A percentile compares a stretch with the other conserved stretches of the same genome.
These are phyloP conservation scores for Chernovozyma aurita DNA, from an alignment of 1,139 yeast genomes.

Conservation along the genomic window DNA sequence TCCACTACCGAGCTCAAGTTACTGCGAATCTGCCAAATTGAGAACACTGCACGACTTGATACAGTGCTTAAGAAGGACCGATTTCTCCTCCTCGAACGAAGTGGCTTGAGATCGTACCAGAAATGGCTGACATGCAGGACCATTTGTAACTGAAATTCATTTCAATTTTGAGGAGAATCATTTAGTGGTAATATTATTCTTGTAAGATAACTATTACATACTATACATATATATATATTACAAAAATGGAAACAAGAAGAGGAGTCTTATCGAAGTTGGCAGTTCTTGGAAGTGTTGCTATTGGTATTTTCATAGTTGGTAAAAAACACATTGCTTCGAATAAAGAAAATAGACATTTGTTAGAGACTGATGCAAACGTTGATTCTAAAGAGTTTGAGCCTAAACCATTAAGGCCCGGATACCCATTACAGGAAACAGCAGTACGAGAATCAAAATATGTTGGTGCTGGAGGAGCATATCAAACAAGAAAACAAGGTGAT, in stretches of 20 bases:
- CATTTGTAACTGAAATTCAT: too few relatives aligned
- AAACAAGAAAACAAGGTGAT: constrained; percentile 48
- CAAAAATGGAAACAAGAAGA: constrained; percentile 32
- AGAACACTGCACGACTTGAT: too few relatives aligned
- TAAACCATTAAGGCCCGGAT: constrained; percentile 31
- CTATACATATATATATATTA: too few relatives aligned
- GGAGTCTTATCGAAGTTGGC: constrained; percentile 36
- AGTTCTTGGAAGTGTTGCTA: constrained; percentile 27
- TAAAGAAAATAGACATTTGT: constrained; percentile 34
- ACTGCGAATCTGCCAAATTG: too few relatives aligned
- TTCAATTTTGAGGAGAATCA: too few relatives aligned
- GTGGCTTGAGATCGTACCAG: too few relatives aligned
- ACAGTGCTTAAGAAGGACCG: too few relatives aligned
- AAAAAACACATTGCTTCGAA: constrained; percentile 32
- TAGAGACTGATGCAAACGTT: constrained; percentile 36
- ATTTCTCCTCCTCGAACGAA: too few relatives aligned
- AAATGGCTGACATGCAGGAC: too few relatives aligned
- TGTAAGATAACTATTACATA: too few relatives aligned
- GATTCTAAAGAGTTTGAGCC: constrained; percentile 32
- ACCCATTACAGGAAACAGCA: constrained; percentile 18
- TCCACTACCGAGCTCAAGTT: too few relatives aligned
- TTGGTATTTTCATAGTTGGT: constrained; percentile 30
- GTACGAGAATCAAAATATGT: constrained; percentile 57
- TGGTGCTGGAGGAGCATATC: constrained; percentile 61
- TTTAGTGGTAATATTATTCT: too few relatives aligned